Percentiles rank a stretch among this genome's conserved stretches.
Evolutionary conservation across 768 basidiomycete genomes (phyloP).

Genomic region (Naganishia kalamii): DNA sequence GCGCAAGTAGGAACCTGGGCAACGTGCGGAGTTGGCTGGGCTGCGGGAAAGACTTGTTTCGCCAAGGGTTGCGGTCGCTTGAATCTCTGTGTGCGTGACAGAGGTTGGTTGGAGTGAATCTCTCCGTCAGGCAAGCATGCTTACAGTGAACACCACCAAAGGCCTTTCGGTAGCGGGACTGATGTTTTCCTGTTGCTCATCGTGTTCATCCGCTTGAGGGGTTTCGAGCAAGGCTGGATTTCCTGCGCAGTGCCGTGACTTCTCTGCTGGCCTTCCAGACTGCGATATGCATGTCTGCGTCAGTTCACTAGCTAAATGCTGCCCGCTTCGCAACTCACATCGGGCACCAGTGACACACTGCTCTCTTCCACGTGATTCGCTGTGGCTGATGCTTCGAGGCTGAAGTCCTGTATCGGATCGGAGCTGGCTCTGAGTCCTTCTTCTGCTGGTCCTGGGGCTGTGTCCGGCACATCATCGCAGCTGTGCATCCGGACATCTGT

Average conservation of each 20-base stretch:
- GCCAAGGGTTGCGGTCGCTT: neutral
- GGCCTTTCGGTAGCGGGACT: neutral
- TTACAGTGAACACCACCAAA: constrained; percentile 7
- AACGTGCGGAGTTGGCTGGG: neutral
- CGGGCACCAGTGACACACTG: too few species aligned
- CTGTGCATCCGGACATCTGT: too few species aligned
- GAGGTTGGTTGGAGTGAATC: too few species aligned
- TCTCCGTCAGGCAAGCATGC: neutral
- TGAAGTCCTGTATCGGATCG: too few species aligned
- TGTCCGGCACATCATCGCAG: too few species aligned
- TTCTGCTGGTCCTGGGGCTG: too few species aligned
- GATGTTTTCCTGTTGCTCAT: neutral
- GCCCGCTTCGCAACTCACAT: too few species aligned
- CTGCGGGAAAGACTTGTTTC: neutral
- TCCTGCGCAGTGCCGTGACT: neutral
- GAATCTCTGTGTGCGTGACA: neutral
- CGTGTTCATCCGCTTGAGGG: neutral
- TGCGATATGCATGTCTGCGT: neutral
- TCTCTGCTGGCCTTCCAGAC: constrained; percentile 5
- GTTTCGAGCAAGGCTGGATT: neutral
- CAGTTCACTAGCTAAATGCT: too few species aligned
- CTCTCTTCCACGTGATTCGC: too few species aligned
- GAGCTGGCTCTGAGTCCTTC: too few species aligned
- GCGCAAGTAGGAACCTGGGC: neutral
- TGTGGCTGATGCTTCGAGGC: too few species aligned